Conservation (phyloP, 176 grass and related monocot species). For the Triticum urartu region DNA sequence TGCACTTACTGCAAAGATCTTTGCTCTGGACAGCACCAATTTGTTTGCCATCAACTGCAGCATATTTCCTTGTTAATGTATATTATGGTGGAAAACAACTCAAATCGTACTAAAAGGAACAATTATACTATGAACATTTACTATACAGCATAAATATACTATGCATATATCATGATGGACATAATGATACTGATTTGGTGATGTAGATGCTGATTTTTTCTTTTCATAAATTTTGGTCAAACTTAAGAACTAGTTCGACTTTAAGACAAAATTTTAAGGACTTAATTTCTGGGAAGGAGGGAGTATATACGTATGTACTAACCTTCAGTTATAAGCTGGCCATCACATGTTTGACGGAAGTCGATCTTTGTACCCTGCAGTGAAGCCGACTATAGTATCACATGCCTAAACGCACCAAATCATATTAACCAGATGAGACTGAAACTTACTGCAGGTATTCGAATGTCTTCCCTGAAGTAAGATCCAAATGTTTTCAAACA, state of each 20-base stretch:
- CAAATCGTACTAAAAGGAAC: not conserved
- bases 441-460: constrained; percentile 68
- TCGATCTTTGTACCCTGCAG: constrained; percentile 93
- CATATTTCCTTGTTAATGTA: constrained; percentile 20
- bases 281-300: too few species aligned
- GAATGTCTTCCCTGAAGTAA: constrained; percentile 83
- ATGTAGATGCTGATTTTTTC: too few species aligned
- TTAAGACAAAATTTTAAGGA: too few species aligned
- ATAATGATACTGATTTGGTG: too few species aligned
- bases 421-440: not conserved
- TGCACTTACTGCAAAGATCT: constrained; percentile 97
- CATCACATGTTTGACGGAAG: constrained; percentile 84
- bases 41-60: constrained; percentile 85
- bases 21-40: constrained; percentile 88
- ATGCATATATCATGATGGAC: too few species aligned
- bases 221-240: too few species aligned
- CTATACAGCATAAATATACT: too few species aligned
- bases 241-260: too few species aligned
- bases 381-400: constrained; percentile 29
- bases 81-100: not conserved
- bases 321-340: constrained; percentile 92
- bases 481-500: constrained; percentile 85
- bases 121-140: too few species aligned
- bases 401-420: not conserved
- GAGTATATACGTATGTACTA: constrained; percentile 2